These are phyloP conservation scores for Saprolegnia parasitica DNA, from an alignment of 352 stramenopile genomes.

Conservation along the genomic window DNA sequence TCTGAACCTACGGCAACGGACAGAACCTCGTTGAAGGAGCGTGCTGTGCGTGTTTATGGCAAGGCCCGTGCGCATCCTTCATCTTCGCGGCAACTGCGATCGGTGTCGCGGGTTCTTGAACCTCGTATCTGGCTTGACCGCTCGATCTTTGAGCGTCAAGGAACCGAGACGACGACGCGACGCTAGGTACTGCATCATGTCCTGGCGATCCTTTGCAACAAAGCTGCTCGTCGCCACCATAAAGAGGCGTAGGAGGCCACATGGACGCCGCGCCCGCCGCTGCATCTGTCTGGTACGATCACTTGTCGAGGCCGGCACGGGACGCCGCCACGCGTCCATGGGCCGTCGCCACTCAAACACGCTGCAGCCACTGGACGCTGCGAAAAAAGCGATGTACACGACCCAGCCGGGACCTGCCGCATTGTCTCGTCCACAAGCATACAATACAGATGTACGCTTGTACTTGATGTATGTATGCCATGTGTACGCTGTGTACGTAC, in stretches of 20 bases:
- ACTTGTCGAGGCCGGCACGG: not conserved
- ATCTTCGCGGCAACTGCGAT: not conserved
- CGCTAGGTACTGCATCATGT: too few relatives aligned
- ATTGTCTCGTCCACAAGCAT: not conserved
- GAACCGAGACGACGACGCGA: not conserved
- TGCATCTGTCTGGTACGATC: not conserved
- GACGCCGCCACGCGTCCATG: not conserved
- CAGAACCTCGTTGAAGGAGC: slow-evolving; percentile 2
- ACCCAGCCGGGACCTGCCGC: not conserved
- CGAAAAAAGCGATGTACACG: slow-evolving; percentile 4
- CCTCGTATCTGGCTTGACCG: not conserved
- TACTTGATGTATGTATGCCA: not conserved
- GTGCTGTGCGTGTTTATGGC: slow-evolving; percentile 15
- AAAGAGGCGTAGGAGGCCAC: too few relatives aligned
- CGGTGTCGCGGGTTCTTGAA: not conserved
- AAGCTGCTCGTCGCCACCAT: too few relatives aligned
- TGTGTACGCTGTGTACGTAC: not conserved
- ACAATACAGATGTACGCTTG: not conserved
- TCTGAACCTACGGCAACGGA: slow-evolving; percentile 12
- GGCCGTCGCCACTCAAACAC: not conserved
- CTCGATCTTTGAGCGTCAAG: not conserved
- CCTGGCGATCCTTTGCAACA: too few relatives aligned
- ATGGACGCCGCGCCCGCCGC: too few relatives aligned
- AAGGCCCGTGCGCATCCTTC: slow-evolving; percentile 6
- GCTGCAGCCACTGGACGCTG: not conserved